Evolutionary conservation across 2,329 filamentous ascomycete species (phyloP).

Genomic region (Lachnellula subtilissima): DNA sequence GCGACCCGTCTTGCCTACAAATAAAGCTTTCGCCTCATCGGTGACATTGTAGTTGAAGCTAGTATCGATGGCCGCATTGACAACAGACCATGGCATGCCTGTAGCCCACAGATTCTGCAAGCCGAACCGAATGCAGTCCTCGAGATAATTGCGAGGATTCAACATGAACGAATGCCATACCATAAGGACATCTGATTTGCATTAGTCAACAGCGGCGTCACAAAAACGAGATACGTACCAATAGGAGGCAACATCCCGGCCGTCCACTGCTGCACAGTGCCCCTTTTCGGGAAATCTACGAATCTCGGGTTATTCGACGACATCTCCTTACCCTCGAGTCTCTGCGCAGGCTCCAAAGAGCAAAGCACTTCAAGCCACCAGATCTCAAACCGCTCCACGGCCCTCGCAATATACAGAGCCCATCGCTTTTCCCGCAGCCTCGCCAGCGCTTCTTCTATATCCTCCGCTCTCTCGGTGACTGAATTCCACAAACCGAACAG

Average conservation of each 20-base stretch:
- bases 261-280: constrained; percentile 33
- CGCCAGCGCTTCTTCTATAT: constrained; percentile 41
- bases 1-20: constrained; percentile 43
- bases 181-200: constrained; percentile 61
- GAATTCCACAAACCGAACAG: constrained; percentile 59
- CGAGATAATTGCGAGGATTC: constrained; percentile 68
- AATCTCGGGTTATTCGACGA: constrained; percentile 14
- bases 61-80: constrained; percentile 54
- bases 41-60: constrained; percentile 52
- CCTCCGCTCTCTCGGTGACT: constrained; percentile 31
- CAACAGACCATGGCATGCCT: constrained; percentile 60
- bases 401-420: constrained; percentile 63
- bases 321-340: constrained; percentile 21
- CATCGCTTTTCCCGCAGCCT: constrained; percentile 67
- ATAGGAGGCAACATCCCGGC: constrained; percentile 50
- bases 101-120: constrained; percentile 52
- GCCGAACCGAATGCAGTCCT: constrained; percentile 63
- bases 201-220: neutral
- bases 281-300: constrained; percentile 14
- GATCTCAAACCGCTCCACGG: constrained; percentile 60
- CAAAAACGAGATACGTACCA: constrained; percentile 44
- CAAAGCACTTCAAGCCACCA: constrained; percentile 53
- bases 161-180: constrained; percentile 77
- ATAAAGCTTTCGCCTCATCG: constrained; percentile 40
- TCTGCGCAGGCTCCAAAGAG: constrained; percentile 18